Percentiles rank a stretch among this genome's conserved stretches.
Evolutionary conservation across 129 eudicot genomes (phyloP).

Genomic region (Flaveria linearis): DNA sequence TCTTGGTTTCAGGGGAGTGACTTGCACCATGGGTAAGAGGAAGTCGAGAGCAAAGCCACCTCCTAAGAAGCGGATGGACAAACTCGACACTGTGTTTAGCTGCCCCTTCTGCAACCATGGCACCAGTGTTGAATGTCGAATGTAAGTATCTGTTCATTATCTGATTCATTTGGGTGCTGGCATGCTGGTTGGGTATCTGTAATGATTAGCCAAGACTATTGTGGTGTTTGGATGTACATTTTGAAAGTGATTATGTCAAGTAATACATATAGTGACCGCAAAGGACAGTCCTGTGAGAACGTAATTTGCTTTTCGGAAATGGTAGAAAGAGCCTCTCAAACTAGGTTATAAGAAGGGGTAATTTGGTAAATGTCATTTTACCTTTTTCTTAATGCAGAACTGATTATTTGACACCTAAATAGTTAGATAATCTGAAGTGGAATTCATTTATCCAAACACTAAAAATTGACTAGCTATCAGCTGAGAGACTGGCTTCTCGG

Average conservation of each 20-base stretch:
- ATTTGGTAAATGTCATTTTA: background rate
- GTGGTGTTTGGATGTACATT: background rate
- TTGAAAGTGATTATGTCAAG: background rate
- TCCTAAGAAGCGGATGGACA: constrained; percentile 85
- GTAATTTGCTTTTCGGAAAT: background rate
- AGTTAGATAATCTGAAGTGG: background rate
- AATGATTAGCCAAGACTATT: background rate
- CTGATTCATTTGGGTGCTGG: constrained; percentile 5
- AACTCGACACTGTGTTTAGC: constrained; percentile 90
- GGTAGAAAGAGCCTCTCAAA: background rate
- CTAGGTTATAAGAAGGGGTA: background rate
- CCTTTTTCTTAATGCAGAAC: background rate
- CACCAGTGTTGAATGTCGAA: constrained; percentile 84
- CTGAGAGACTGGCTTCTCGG: background rate
- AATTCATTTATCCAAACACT: background rate
- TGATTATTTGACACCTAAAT: background rate
- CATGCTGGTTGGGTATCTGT: background rate
- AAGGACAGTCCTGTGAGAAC: background rate
- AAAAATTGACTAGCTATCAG: background rate
- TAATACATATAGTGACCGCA: background rate
- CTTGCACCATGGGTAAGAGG: constrained; percentile 77
- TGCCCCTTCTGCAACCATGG: constrained; percentile 98
- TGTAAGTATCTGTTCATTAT: constrained; percentile 47
- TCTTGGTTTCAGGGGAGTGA: constrained; percentile 13
- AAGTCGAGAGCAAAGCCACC: constrained; percentile 94